Percentiles rank a stretch among this genome's conserved stretches.
phyloP scores from a whole-genome alignment of 495 filamentous ascomycete species.

The Tuber umbilicatum region DNA sequence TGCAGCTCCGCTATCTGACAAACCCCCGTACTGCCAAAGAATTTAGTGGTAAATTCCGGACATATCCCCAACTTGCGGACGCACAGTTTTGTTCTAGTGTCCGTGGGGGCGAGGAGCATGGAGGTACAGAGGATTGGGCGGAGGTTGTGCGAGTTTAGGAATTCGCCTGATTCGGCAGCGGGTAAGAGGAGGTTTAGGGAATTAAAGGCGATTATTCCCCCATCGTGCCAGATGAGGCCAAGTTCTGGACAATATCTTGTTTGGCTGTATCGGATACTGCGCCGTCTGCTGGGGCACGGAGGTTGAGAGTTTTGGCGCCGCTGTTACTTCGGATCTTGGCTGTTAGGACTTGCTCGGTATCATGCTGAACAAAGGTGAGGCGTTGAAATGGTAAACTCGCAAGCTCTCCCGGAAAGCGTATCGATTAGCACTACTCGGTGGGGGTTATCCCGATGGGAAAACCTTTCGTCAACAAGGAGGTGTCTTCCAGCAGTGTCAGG shows the following conservation, averaged over 20 bases:
- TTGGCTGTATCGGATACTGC: not conserved
- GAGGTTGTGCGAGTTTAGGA: slow-evolving; percentile 19
- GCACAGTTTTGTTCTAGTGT: not conserved
- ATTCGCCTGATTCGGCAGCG: slow-evolving; percentile 21
- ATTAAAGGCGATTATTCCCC: slow-evolving; percentile 11
- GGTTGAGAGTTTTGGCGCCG: slow-evolving; percentile 16
- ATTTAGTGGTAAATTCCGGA: not conserved
- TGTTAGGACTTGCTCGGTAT: slow-evolving; percentile 23
- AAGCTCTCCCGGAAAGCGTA: slow-evolving; percentile 13
- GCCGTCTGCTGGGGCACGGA: slow-evolving; percentile 10
- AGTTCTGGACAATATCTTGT: slow-evolving; percentile 13
- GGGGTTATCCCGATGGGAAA: slow-evolving; percentile 24
- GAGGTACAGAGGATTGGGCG: slow-evolving; percentile 3
- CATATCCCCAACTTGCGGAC: slow-evolving; percentile 11
- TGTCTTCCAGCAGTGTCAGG: slow-evolving; percentile 12
- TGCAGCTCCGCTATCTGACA: slow-evolving; percentile 14
- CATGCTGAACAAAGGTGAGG: slow-evolving; percentile 16
- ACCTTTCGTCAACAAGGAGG: slow-evolving; percentile 22
- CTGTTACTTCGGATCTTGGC: slow-evolving; percentile 5
- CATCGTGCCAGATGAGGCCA: slow-evolving; percentile 10
- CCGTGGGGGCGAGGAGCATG: not conserved
- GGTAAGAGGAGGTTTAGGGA: slow-evolving; percentile 17
- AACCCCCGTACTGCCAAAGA: slow-evolving; percentile 6
- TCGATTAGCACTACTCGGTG: slow-evolving; percentile 25
- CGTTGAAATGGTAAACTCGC: slow-evolving; percentile 19